Evolutionary conservation across 768 basidiomycete species (phyloP).

Genomic region (Coprinopsis marcescibilis): DNA sequence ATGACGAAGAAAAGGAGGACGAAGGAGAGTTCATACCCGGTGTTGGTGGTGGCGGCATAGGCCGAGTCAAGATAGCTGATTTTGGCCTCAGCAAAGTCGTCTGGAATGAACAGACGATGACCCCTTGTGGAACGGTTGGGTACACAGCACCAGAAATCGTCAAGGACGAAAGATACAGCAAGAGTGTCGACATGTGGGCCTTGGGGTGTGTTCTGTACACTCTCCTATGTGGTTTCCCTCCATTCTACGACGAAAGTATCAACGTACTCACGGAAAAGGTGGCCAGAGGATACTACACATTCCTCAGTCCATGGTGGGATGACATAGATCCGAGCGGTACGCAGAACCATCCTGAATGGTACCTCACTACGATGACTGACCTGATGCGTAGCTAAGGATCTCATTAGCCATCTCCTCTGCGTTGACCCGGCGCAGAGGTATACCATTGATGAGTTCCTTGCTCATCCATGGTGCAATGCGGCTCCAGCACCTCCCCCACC

Average conservation of each 20-base stretch:
- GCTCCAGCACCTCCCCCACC: conserved; percentile 56
- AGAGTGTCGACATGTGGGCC: conserved; percentile 99
- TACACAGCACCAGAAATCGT: conserved; percentile 99
- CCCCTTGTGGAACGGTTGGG: conserved; percentile 98
- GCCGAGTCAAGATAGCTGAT: conserved; percentile 97
- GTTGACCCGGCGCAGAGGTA: conserved; percentile 94
- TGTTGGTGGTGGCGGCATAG: conserved; percentile 94
- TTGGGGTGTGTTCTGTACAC: conserved; percentile 99
- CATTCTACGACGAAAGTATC: conserved; percentile 99
- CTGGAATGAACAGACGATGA: conserved; percentile 99
- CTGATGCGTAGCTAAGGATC: conserved; percentile 71
- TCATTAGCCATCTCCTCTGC: conserved; percentile 91
- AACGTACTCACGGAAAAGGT: conserved; percentile 98
- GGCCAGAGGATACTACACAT: conserved; percentile 94
- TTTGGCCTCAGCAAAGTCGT: conserved; percentile 97
- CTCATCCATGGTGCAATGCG: conserved; percentile 91
- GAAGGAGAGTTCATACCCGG: conserved; percentile 94
- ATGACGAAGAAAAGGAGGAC: conserved; percentile 98
- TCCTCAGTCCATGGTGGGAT: conserved; percentile 99
- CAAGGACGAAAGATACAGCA: conserved; percentile 95
- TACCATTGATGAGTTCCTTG: conserved; percentile 96
- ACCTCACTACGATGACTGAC: not conserved
- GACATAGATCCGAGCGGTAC: conserved; percentile 79
- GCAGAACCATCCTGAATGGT: conserved; percentile 12
- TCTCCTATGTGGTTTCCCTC: conserved; percentile 92